phyloP scores from a whole-genome alignment of 257 asterid genomes.

The Prunella vulgaris region DNA sequence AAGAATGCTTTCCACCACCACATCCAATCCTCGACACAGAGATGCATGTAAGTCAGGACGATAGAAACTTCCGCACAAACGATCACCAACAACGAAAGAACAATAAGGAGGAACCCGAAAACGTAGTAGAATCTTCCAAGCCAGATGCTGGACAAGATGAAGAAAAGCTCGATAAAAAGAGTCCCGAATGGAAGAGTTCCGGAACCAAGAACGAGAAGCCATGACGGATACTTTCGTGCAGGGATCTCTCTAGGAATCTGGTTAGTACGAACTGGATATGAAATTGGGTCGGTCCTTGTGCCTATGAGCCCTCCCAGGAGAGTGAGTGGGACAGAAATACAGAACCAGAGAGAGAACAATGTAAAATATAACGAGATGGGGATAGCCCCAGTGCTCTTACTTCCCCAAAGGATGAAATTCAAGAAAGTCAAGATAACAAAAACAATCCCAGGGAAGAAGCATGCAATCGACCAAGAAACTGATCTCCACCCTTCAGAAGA shows the following conservation, averaged over 20 bases:
- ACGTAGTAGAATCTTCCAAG: conserved; percentile 75
- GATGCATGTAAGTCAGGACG: conserved; percentile 80
- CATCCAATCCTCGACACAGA: conserved; percentile 83
- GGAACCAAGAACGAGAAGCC: conserved; percentile 85
- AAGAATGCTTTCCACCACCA: conserved; percentile 96
- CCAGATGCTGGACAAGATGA: conserved; percentile 79
- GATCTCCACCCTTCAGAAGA: conserved; percentile 65
- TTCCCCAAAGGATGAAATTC: conserved; percentile 76
- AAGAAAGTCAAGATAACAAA: conserved; percentile 57
- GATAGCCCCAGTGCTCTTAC: conserved; percentile 68
- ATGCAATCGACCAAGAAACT: conserved; percentile 62
- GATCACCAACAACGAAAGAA: conserved; percentile 45
- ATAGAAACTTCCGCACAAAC: conserved; percentile 77
- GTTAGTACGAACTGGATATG: conserved; percentile 67
- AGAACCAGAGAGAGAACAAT: conserved; percentile 67
- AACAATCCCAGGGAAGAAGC: conserved; percentile 76
- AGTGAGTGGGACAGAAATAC: conserved; percentile 78
- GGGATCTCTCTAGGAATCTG: conserved; percentile 83
- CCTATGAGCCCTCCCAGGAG: conserved; percentile 68
- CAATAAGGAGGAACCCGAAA: conserved; percentile 69
- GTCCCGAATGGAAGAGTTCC: conserved; percentile 91
- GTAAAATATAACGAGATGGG: conserved; percentile 63
- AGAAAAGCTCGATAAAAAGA: conserved; percentile 79
- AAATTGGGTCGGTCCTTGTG: conserved; percentile 48
- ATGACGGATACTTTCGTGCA: conserved; percentile 59